Evolutionary conservation across 768 basidiomycete species (phyloP).

Genomic region (Guyanaporus albipodus): DNA sequence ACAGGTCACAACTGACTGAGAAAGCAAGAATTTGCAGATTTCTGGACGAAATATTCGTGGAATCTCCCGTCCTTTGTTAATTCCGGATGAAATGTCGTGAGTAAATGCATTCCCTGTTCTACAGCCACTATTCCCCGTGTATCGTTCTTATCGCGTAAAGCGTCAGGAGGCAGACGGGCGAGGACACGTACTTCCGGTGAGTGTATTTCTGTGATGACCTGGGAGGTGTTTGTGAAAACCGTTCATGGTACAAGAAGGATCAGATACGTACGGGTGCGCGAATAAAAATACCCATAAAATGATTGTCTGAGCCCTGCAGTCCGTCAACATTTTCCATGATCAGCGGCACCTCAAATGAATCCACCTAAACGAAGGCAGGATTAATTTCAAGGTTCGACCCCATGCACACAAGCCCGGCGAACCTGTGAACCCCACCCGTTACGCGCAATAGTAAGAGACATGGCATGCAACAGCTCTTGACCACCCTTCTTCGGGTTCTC

Average conservation of each 20-base stretch:
- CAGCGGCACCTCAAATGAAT: conserved; percentile 85
- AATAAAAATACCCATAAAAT: conserved; percentile 88
- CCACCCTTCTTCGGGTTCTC: conserved; percentile 82
- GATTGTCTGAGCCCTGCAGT: conserved; percentile 51
- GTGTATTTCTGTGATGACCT: conserved; percentile 63
- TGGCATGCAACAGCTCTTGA: conserved; percentile 79
- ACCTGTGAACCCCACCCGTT: conserved; percentile 97
- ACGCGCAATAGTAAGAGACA: conserved; percentile 74
- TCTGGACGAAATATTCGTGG: conserved; percentile 84
- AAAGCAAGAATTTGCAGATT: conserved; percentile 50
- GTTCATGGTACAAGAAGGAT: background rate
- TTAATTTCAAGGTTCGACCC: background rate
- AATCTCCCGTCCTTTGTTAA: conserved; percentile 83
- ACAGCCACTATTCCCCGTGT: conserved; percentile 76
- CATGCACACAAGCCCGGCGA: background rate
- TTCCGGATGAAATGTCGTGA: conserved; percentile 95
- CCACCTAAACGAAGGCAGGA: conserved; percentile 47
- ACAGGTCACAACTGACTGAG: conserved; percentile 1
- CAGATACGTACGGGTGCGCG: conserved; percentile 71
- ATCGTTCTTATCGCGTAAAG: conserved; percentile 45
- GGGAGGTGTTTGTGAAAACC: background rate
- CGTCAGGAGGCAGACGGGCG: conserved; percentile 57
- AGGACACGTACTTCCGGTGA: conserved; percentile 56
- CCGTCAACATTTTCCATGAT: conserved; percentile 58
- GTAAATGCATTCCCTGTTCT: conserved; percentile 76